Evolutionary conservation across 805 yeast species (phyloP).

Genomic region (Candida nonsorbophila): DNA sequence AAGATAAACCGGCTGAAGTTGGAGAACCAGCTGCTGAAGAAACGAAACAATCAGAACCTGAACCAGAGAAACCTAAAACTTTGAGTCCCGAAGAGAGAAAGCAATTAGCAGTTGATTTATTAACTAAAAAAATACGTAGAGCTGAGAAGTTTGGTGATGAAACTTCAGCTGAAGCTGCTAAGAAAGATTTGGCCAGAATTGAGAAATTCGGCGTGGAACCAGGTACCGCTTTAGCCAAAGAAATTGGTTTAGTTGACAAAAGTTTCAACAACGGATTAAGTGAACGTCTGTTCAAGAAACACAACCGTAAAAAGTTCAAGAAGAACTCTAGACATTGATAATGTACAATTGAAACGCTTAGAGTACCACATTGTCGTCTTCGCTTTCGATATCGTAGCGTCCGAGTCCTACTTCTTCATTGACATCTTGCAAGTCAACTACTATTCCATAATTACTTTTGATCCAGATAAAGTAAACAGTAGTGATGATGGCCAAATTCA

Average conservation of each 20-base stretch:
- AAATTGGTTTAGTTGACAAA: constrained; percentile 51
- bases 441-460: constrained; percentile 22
- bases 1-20: constrained; percentile 7
- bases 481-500: constrained; percentile 10
- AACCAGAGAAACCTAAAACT: constrained; percentile 31
- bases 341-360: neutral
- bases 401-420: constrained; percentile 6
- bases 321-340: neutral
- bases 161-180: constrained; percentile 46
- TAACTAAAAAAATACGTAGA: constrained; percentile 63
- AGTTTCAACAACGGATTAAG: constrained; percentile 19
- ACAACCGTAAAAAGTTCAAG: constrained; percentile 3
- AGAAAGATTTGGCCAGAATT: constrained; percentile 62
- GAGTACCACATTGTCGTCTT: neutral
- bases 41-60: constrained; percentile 12
- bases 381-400: neutral
- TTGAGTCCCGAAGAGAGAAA: constrained; percentile 68
- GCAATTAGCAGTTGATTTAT: constrained; percentile 58
- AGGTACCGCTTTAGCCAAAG: constrained; percentile 61
- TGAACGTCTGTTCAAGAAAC: constrained; percentile 5
- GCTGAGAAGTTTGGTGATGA: constrained; percentile 77
- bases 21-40: constrained; percentile 12
- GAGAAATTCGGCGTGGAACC: constrained; percentile 79
- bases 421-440: constrained; percentile 18
- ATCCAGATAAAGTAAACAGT: constrained; percentile 23